A percentile compares a stretch with the other conserved stretches of the same genome.
phyloP scores from a whole-genome alignment of 352 stramenopile genomes.

The Thraustotheca clavata region DNA sequence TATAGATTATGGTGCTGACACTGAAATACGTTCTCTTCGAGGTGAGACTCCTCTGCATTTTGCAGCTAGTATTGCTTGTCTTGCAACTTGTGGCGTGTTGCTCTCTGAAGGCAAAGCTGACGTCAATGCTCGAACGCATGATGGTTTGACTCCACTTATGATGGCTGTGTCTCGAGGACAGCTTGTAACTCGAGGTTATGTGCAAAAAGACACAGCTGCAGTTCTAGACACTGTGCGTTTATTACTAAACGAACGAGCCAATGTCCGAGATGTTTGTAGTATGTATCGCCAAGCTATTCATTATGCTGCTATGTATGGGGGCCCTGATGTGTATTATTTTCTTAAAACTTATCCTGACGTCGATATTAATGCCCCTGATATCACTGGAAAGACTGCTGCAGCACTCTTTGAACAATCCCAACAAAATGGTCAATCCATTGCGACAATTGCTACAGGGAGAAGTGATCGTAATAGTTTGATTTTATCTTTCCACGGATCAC shows the following conservation, averaged over 20 bases:
- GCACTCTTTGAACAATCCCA: constrained; percentile 15
- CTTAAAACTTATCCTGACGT: constrained; percentile 32
- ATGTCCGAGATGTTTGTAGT: constrained; percentile 53
- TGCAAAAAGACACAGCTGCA: constrained; percentile 15
- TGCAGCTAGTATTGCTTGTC: constrained; percentile 53
- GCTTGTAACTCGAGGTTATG: constrained; percentile 26
- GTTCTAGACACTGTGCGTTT: constrained; percentile 65
- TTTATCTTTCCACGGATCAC: not conserved
- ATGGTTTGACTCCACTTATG: constrained; percentile 71
- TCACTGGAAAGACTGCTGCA: constrained; percentile 55
- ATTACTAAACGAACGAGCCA: constrained; percentile 50
- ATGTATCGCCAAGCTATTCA: constrained; percentile 64
- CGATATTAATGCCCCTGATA: constrained; percentile 38
- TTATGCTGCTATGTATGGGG: constrained; percentile 60
- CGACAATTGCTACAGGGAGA: not conserved
- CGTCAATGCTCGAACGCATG: constrained; percentile 56
- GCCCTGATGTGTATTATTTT: constrained; percentile 45
- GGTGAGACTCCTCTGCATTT: constrained; percentile 77
- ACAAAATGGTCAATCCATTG: not conserved
- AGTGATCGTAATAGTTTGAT: not conserved
- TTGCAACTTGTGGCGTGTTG: constrained; percentile 26
- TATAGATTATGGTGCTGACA: constrained; percentile 68
- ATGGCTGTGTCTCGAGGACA: constrained; percentile 49
- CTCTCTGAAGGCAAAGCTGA: constrained; percentile 61
- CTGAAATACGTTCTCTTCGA: constrained; percentile 48